These are phyloP conservation scores for Lachnellula suecica DNA, from an alignment of 2,329 filamentous ascomycete species.

Conservation along the genomic window DNA sequence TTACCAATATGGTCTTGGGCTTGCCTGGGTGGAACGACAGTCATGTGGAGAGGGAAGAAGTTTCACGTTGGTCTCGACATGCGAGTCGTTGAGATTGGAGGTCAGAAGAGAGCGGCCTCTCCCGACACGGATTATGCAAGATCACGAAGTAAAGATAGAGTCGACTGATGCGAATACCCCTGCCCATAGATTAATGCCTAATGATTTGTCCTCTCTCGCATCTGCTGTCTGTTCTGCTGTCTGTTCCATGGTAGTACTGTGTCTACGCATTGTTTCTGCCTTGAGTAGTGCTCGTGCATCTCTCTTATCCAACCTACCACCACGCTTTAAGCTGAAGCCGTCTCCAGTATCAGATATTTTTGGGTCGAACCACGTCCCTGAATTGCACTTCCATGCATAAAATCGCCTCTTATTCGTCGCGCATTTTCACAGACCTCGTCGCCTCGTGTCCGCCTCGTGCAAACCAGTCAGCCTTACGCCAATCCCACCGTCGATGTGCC, in stretches of 20 bases:
- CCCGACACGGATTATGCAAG: slow-evolving; percentile 15
- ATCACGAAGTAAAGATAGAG: slow-evolving; percentile 27
- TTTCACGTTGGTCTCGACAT: slow-evolving; percentile 86
- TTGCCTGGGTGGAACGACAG: slow-evolving; percentile 81
- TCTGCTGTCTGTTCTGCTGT: neutral
- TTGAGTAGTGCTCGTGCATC: neutral
- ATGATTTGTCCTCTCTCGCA: neutral
- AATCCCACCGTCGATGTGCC: neutral
- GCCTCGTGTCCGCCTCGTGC: neutral
- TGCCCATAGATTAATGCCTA: neutral
- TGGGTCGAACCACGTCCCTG: neutral
- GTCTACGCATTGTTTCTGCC: neutral
- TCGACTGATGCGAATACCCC: slow-evolving; percentile 18
- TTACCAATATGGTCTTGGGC: slow-evolving; percentile 90
- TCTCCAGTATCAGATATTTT: neutral
- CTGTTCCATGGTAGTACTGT: no score
- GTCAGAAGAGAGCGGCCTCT: slow-evolving; percentile 3
- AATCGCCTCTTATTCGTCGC: neutral
- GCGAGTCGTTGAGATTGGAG: slow-evolving; percentile 61
- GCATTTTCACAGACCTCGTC: neutral
- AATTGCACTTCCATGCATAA: neutral
- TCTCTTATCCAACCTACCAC: neutral
- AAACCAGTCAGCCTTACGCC: neutral
- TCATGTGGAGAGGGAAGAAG: slow-evolving; percentile 80
- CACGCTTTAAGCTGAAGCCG: neutral